Conservation (phyloP, 2,329 filamentous ascomycete genomes). For the Penicillium sp. region DNA sequence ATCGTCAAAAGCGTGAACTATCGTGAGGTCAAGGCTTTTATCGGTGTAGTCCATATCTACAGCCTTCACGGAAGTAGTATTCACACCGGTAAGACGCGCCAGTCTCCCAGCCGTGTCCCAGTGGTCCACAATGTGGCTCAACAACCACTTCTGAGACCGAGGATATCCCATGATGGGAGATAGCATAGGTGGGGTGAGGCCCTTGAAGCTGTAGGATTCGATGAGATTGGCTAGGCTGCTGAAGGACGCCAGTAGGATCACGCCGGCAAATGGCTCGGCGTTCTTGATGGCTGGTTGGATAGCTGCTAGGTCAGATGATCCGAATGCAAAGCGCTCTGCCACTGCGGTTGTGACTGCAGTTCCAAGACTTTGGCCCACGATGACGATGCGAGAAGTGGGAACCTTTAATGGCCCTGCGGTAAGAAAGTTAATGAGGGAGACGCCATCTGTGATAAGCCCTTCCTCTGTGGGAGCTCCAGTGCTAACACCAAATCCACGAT, state of each 20-base stretch:
- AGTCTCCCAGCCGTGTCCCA: slow-evolving; percentile 75
- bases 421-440: slow-evolving; percentile 68
- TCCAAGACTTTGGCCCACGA: slow-evolving; percentile 84
- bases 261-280: slow-evolving; percentile 68
- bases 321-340: slow-evolving; percentile 66
- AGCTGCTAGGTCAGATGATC: slow-evolving; percentile 33
- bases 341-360: slow-evolving; percentile 79
- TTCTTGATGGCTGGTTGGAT: slow-evolving; percentile 45
- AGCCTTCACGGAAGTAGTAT: slow-evolving; percentile 40
- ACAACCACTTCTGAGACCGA: slow-evolving; percentile 60
- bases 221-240: slow-evolving; percentile 71
- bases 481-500: slow-evolving; percentile 81
- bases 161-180: slow-evolving; percentile 70
- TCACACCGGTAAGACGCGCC: slow-evolving; percentile 39
- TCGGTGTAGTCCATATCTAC: slow-evolving; percentile 54
- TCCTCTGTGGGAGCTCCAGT: slow-evolving; percentile 77
- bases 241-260: slow-evolving; percentile 79
- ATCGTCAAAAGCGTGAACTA: slow-evolving; percentile 81
- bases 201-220: slow-evolving; percentile 74
- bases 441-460: slow-evolving; percentile 77
- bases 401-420: slow-evolving; percentile 61
- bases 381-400: slow-evolving; percentile 68
- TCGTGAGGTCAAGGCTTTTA: slow-evolving; percentile 60
- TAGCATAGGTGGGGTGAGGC: slow-evolving; percentile 71
- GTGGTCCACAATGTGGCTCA: slow-evolving; percentile 68